Evolutionary conservation across 306 rosid species (phyloP).

Genomic region (Carpinus viminea): DNA sequence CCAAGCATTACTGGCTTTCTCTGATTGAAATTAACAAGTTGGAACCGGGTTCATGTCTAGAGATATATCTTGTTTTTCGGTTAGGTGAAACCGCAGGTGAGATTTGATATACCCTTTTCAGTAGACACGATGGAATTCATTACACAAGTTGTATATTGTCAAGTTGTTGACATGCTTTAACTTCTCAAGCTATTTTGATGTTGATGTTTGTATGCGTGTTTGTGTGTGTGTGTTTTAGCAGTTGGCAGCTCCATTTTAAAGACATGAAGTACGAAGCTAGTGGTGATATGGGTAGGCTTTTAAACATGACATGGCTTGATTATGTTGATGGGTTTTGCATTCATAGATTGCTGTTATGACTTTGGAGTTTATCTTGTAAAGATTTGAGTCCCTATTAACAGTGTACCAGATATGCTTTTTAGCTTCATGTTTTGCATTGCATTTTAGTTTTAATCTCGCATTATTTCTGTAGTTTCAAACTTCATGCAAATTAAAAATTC

Average conservation of each 20-base stretch:
- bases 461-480: background rate
- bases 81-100: background rate
- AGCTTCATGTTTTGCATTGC: background rate
- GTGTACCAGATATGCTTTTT: background rate
- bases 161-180: background rate
- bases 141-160: background rate
- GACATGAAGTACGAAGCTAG: background rate
- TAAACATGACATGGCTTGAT: constrained; percentile 2
- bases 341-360: background rate
- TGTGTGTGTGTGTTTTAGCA: background rate
- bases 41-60: background rate
- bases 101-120: constrained; percentile 8
- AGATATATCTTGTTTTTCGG: background rate
- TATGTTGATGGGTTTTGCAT: background rate
- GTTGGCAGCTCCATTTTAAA: background rate
- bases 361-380: constrained; percentile 3
- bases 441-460: background rate
- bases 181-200: constrained; percentile 7
- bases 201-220: background rate
- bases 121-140: background rate
- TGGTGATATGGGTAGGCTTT: constrained; percentile 7
- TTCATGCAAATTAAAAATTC: background rate
- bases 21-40: background rate
- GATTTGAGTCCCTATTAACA: background rate
- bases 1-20: background rate